Evolutionary conservation across 768 basidiomycete genomes (phyloP).

Genomic region (Lentinula raphanica): DNA sequence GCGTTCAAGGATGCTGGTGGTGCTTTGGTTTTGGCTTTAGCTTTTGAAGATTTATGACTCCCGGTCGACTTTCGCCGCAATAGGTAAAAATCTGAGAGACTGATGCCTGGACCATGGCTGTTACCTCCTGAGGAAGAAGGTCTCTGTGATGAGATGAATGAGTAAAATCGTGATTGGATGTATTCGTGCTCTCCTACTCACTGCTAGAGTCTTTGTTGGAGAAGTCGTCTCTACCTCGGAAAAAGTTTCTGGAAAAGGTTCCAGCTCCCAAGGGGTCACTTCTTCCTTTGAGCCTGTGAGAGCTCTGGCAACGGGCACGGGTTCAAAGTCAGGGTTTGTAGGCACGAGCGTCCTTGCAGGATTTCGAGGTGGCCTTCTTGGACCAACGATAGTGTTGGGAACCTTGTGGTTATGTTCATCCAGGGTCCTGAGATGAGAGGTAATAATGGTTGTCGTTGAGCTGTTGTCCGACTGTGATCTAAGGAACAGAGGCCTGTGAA

Average conservation of each 20-base stretch:
- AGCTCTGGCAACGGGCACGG: conserved; percentile 6
- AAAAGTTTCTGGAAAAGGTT: conserved; percentile 11
- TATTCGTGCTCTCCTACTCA: not conserved
- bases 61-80: conserved; percentile 30
- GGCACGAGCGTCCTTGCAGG: not conserved
- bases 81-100: conserved; percentile 21
- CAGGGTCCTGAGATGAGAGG: not conserved
- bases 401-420: not conserved
- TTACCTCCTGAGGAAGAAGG: conserved; percentile 21
- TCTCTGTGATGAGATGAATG: conserved; percentile 17
- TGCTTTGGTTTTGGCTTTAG: not conserved
- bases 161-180: not conserved
- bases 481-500: not conserved
- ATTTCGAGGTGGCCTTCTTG: conserved; percentile 7
- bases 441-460: not conserved
- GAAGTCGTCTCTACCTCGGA: conserved; percentile 5
- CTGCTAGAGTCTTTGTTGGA: not conserved
- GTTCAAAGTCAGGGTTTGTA: not conserved
- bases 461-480: conserved; percentile 6
- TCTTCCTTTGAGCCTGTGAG: conserved; percentile 29
- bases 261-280: conserved; percentile 36
- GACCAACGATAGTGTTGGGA: not conserved
- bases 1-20: not conserved
- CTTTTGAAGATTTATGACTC: conserved; percentile 16
- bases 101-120: conserved; percentile 16